A percentile compares a stretch with the other conserved stretches of the same genome.
Conservation (phyloP, 2,329 filamentous ascomycete species). For the Pseudocercospora fuligena region DNA sequence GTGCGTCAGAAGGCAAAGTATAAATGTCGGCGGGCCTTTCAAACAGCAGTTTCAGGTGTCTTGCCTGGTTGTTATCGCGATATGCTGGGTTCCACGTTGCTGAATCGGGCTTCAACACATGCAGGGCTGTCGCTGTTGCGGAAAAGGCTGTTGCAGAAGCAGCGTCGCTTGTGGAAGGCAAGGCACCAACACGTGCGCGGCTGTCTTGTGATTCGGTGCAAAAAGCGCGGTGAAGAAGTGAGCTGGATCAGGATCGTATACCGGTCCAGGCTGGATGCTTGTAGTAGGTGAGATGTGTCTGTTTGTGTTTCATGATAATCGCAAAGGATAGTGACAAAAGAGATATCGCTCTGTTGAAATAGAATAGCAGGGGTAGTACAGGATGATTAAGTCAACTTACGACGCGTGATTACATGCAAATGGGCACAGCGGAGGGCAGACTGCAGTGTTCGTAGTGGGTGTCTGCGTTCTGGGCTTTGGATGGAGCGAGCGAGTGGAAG, state of each 20-base stretch:
- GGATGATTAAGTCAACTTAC: background rate
- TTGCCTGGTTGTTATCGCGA: conserved; percentile 1
- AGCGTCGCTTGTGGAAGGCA: background rate
- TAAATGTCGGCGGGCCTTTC: conserved; percentile 8
- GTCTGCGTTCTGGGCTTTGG: too few relatives aligned
- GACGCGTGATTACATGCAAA: background rate
- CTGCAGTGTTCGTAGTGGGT: too few relatives aligned
- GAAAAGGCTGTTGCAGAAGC: background rate
- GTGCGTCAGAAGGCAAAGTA: conserved; percentile 9
- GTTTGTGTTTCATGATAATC: background rate
- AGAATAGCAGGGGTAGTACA: conserved; percentile 1
- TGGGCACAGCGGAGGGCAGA: too few relatives aligned
- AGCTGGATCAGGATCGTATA: background rate
- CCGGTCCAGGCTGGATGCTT: background rate
- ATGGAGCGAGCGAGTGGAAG: too few relatives aligned
- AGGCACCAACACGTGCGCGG: background rate
- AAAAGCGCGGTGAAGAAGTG: background rate
- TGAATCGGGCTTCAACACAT: conserved; percentile 22
- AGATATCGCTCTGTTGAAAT: background rate
- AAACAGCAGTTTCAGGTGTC: conserved; percentile 5
- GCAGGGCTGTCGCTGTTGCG: conserved; percentile 16
- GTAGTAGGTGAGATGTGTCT: background rate
- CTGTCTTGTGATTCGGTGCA: background rate
- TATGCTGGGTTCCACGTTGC: conserved; percentile 11
- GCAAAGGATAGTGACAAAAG: background rate